Percentiles rank a stretch among this genome's conserved stretches.
Conservation (phyloP, 495 filamentous ascomycete species). For the Rusavskia elegans region DNA sequence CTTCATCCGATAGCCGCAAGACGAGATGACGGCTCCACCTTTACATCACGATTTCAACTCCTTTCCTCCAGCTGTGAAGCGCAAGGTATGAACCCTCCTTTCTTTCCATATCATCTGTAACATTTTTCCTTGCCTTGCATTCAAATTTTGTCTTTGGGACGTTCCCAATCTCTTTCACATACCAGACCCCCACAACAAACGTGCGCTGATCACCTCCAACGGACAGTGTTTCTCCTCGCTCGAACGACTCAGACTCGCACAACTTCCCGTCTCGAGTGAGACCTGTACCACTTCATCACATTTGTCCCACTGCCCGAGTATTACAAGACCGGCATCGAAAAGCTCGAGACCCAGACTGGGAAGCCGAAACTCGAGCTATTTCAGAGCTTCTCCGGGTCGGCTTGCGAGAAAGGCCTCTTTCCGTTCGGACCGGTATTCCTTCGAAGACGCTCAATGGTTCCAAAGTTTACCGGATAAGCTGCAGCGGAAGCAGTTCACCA, state of each 20-base stretch:
- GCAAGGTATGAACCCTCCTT: conserved; percentile 25
- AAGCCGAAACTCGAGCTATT: conserved; percentile 21
- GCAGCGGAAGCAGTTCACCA: conserved; percentile 50
- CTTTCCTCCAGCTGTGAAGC: conserved; percentile 38
- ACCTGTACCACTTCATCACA: conserved; percentile 11
- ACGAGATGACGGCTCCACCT: not conserved
- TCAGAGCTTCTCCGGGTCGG: conserved; percentile 16
- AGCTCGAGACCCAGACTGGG: conserved; percentile 24
- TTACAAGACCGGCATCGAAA: conserved; percentile 5
- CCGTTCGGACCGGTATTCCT: conserved; percentile 22
- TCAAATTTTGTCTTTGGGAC: not conserved
- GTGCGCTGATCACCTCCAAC: conserved; percentile 7
- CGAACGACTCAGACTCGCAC: conserved; percentile 47
- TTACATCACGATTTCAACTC: conserved; percentile 27
- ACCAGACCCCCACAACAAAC: not conserved
- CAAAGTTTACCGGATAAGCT: conserved; percentile 55
- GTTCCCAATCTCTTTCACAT: not conserved
- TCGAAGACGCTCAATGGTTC: conserved; percentile 56
- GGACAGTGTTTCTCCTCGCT: conserved; percentile 51
- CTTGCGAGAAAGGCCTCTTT: conserved; percentile 25
- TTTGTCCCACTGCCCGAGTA: conserved; percentile 4
- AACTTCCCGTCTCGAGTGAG: conserved; percentile 19
- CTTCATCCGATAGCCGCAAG: not conserved
- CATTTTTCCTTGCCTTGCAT: no score
- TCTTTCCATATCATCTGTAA: conserved; percentile 3